Conservation (phyloP, 805 yeast genomes). For the Pichia paraexigua region DNA sequence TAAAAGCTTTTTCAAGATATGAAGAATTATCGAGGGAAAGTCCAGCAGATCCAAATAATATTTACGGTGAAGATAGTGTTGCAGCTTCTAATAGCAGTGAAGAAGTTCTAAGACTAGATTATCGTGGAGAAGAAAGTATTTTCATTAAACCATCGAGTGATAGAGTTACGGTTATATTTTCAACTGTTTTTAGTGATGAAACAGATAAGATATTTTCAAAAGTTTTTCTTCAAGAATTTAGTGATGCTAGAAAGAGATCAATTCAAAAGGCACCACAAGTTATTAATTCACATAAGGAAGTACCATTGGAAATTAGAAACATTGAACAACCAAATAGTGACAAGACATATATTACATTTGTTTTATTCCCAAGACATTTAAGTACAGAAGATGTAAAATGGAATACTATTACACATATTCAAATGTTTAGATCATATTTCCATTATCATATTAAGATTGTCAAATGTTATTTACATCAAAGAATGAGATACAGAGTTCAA, state of each 20-base stretch:
- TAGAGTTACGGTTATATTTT: conserved; percentile 93
- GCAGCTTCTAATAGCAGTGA: conserved; percentile 35
- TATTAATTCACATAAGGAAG: conserved; percentile 76
- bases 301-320: conserved; percentile 79
- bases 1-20: conserved; percentile 74
- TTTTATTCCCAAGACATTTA: conserved; percentile 76
- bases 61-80: conserved; percentile 33
- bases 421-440: conserved; percentile 90
- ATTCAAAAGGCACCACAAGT: conserved; percentile 99
- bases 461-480: conserved; percentile 95
- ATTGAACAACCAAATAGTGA: conserved; percentile 29
- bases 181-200: conserved; percentile 92
- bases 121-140: conserved; percentile 90
- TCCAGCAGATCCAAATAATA: conserved; percentile 32
- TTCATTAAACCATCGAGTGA: conserved; percentile 89
- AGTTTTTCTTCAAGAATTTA: conserved; percentile 87
- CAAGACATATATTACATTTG: conserved; percentile 50
- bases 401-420: conserved; percentile 84
- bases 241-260: conserved; percentile 90
- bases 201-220: conserved; percentile 89
- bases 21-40: conserved; percentile 47
- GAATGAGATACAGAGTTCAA: conserved; percentile 94
- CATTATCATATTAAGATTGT: conserved; percentile 98
- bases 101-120: conserved; percentile 61
- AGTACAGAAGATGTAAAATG: conserved; percentile 56